Evolutionary conservation across 2,329 filamentous ascomycete genomes (phyloP).

Genomic region (Botryotinia convoluta): DNA sequence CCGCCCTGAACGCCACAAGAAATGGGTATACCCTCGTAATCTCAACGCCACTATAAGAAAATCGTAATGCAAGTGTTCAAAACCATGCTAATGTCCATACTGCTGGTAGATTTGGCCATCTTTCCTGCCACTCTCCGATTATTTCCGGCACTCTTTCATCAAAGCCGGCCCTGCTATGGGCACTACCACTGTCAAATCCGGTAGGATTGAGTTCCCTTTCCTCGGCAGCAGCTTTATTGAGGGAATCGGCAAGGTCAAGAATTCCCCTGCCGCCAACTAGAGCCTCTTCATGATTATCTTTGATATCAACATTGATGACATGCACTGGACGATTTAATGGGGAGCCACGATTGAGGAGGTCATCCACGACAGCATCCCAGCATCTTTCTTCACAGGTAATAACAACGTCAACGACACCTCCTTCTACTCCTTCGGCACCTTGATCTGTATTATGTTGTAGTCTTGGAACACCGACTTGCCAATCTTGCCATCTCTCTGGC

Average conservation of each 20-base stretch:
- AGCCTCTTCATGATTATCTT: conserved; percentile 97
- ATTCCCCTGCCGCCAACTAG: conserved; percentile 87
- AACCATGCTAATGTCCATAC: conserved; percentile 97
- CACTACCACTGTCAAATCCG: conserved; percentile 68
- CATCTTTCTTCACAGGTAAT: conserved; percentile 97
- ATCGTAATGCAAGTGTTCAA: conserved; percentile 43
- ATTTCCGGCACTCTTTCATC: conserved; percentile 93
- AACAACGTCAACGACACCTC: conserved; percentile 86
- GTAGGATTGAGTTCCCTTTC: conserved; percentile 64
- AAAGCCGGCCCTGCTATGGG: conserved; percentile 70
- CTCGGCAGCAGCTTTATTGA: conserved; percentile 77
- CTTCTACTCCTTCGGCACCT: conserved; percentile 78
- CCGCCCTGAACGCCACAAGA: conserved; percentile 11
- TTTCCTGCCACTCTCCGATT: conserved; percentile 87
- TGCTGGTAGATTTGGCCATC: conserved; percentile 86
- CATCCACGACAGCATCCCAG: conserved; percentile 96
- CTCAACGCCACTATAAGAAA: conserved; percentile 17
- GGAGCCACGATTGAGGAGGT: conserved; percentile 80
- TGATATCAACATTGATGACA: conserved; percentile 97
- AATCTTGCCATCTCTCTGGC: conserved; percentile 97
- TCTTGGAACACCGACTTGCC: conserved; percentile 82
- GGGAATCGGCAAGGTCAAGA: conserved; percentile 78
- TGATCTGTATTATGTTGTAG: conserved; percentile 73
- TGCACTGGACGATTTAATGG: conserved; percentile 91
- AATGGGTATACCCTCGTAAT: conserved; percentile 19